Evolutionary conservation across 169 alveolate genomes (phyloP).

Genomic region (Pseudocohnilembus persalinus): DNA sequence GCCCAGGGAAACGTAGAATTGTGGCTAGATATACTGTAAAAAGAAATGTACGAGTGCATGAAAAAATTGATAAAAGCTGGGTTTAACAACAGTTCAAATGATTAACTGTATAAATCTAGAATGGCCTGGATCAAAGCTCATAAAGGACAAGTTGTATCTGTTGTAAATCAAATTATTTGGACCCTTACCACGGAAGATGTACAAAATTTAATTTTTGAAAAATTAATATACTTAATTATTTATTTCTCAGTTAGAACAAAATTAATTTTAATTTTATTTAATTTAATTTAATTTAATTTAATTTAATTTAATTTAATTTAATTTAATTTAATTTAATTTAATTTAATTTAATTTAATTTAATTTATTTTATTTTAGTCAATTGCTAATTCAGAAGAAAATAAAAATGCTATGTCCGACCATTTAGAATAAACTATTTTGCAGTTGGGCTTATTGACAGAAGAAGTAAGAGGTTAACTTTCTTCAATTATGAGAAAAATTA

Average conservation of each 20-base stretch:
- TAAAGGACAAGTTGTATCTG: constrained; percentile 82
- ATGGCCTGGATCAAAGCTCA: constrained; percentile 89
- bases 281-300: no score
- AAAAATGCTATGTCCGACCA: not conserved
- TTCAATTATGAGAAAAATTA: constrained; percentile 61
- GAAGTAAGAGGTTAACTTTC: constrained; percentile 56
- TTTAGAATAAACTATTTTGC: constrained; percentile 33
- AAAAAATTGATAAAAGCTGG: constrained; percentile 82
- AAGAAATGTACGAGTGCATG: constrained; percentile 84
- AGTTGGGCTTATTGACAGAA: constrained; percentile 56
- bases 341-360: no score
- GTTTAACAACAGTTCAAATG: constrained; percentile 55
- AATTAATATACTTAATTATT: no score
- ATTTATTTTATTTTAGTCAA: no score
- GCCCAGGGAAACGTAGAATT: constrained; percentile 91
- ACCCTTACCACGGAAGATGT: constrained; percentile 74
- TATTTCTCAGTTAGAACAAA: no score
- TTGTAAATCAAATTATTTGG: constrained; percentile 82
- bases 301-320: no score
- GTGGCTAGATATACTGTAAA: constrained; percentile 91
- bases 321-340: no score
- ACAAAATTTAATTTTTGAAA: no score
- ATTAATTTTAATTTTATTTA: no score
- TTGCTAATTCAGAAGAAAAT: not conserved
- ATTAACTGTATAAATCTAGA: constrained; percentile 64